Conservation (phyloP, 2,329 filamentous ascomycete species). For the Apiospora sp. region DNA sequence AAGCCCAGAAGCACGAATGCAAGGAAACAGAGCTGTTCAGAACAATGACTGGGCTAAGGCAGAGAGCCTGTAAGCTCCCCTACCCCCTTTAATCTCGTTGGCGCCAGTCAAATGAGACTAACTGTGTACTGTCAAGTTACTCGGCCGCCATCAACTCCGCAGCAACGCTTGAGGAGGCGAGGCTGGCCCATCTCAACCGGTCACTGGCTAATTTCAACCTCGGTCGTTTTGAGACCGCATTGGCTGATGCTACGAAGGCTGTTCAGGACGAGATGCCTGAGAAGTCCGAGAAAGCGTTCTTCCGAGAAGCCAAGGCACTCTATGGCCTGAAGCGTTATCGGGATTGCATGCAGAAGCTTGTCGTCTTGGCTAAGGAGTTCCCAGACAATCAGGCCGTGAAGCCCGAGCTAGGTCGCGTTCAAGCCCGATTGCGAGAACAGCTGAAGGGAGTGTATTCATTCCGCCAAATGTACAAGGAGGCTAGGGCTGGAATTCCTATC, state of each 20-base stretch:
- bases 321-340: conserved; percentile 51
- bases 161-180: conserved; percentile 45
- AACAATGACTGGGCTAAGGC: conserved; percentile 40
- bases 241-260: conserved; percentile 39
- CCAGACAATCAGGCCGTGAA: conserved; percentile 45
- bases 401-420: conserved; percentile 41
- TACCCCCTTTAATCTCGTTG: neutral
- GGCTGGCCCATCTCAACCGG: conserved; percentile 46
- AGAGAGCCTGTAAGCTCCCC: conserved; percentile 41
- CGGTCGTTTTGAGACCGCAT: conserved; percentile 39
- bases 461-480: conserved; percentile 46
- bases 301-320: conserved; percentile 53
- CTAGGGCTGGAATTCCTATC: conserved; percentile 46
- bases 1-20: conserved; percentile 35
- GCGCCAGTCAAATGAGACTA: neutral
- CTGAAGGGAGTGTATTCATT: conserved; percentile 50
- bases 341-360: conserved; percentile 46
- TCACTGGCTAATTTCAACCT: conserved; percentile 45
- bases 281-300: conserved; percentile 52
- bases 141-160: conserved; percentile 44
- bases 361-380: conserved; percentile 41
- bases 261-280: conserved; percentile 23
- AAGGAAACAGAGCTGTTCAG: conserved; percentile 46
- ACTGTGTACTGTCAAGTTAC: conserved; percentile 41
- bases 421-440: conserved; percentile 47